Evolutionary conservation across 2,329 filamentous ascomycete genomes (phyloP).

Genomic region (Fonsecaea pugnacius): DNA sequence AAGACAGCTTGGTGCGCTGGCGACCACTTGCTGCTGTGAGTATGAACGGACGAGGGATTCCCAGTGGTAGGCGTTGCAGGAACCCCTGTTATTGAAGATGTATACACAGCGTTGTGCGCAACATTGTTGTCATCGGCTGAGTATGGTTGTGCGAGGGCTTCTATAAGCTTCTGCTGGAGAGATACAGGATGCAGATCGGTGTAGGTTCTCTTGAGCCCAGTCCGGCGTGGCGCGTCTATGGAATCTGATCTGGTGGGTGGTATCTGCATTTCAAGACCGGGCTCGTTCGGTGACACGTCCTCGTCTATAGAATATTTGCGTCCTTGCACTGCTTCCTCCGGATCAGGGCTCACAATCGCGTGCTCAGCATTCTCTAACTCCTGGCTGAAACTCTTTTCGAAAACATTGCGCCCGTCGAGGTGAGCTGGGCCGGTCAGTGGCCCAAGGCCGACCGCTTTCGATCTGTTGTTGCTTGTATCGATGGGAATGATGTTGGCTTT

Average conservation of each 20-base stretch:
- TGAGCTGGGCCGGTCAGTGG: slow-evolving; percentile 81
- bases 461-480: slow-evolving; percentile 58
- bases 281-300: slow-evolving; percentile 24
- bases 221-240: slow-evolving; percentile 57
- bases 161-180: slow-evolving; percentile 80
- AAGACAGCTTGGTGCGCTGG: slow-evolving; percentile 96
- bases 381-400: slow-evolving; percentile 77
- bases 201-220: slow-evolving; percentile 80
- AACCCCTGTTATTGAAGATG: slow-evolving; percentile 28
- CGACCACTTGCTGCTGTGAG: slow-evolving; percentile 86
- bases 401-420: slow-evolving; percentile 74
- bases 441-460: slow-evolving; percentile 54
- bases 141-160: slow-evolving; percentile 83
- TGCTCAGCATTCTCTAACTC: slow-evolving; percentile 52
- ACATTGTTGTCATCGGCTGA: slow-evolving; percentile 56
- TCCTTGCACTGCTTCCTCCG: slow-evolving; percentile 14
- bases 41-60: slow-evolving; percentile 66
- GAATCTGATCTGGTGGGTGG: slow-evolving; percentile 31
- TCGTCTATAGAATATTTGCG: slow-evolving; percentile 33
- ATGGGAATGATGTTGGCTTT: slow-evolving; percentile 77
- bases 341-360: slow-evolving; percentile 34
- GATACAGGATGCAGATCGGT: slow-evolving; percentile 78
- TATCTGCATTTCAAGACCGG: slow-evolving; percentile 32
- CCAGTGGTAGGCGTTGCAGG: slow-evolving; percentile 18
- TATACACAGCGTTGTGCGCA: slow-evolving; percentile 46